Evolutionary conservation across 1,284 basidiomycete genomes (phyloP).

Genomic region (Ganoderma lingzhi): DNA sequence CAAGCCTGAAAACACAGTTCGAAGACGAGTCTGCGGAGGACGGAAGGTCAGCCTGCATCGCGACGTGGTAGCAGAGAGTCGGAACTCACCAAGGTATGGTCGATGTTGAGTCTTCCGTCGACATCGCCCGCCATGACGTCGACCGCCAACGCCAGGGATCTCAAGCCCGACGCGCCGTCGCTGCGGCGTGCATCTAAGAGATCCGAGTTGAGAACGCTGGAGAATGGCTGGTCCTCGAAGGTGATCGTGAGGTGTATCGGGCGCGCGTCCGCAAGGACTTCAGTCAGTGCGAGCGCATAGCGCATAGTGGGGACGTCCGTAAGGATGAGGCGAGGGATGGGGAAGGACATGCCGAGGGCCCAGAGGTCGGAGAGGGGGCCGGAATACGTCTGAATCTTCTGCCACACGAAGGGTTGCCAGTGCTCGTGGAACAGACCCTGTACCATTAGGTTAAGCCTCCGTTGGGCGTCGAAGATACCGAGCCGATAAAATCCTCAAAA

Average conservation of each 20-base stretch:
- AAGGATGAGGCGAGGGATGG: neutral
- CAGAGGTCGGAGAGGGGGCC: neutral
- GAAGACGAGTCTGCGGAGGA: neutral
- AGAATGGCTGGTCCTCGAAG: neutral
- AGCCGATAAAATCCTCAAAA: neutral
- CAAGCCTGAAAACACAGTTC: neutral
- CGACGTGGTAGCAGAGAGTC: neutral
- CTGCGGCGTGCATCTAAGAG: neutral
- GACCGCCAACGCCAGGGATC: neutral
- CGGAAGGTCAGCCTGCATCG: neutral
- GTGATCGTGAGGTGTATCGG: neutral
- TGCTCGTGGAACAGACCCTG: neutral
- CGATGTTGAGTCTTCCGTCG: neutral
- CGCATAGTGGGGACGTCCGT: neutral
- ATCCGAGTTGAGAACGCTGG: neutral
- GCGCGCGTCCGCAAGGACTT: neutral
- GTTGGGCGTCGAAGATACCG: neutral
- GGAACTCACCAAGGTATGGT: neutral
- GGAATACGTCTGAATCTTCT: neutral
- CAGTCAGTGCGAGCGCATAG: neutral
- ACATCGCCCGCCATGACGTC: neutral
- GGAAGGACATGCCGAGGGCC: constrained; percentile 2
- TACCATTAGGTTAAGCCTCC: neutral
- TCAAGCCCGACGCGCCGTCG: neutral
- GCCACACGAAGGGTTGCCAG: neutral